These are phyloP conservation scores for Trichoderma erinaceum DNA, from an alignment of 495 filamentous ascomycete species.

Conservation along the genomic window DNA sequence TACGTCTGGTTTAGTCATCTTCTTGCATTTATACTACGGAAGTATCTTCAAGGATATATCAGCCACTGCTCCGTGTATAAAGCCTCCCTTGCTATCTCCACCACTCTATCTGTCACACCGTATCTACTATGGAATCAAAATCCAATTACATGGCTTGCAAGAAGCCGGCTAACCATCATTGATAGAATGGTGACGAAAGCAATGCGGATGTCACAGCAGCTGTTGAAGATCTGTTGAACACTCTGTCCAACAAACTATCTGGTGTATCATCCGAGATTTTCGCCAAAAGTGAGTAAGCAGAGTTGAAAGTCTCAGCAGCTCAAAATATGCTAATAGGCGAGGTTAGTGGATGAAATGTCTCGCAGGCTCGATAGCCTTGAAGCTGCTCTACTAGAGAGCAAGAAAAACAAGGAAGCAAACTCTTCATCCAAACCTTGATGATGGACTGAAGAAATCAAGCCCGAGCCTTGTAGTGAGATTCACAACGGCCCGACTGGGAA, in stretches of 20 bases:
- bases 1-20: background rate
- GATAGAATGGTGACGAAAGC: slow-evolving; percentile 20
- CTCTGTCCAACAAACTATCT: slow-evolving; percentile 76
- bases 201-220: slow-evolving; percentile 62
- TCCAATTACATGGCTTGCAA: background rate
- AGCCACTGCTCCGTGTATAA: background rate
- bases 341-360: slow-evolving; percentile 90
- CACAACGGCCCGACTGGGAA: background rate
- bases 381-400: slow-evolving; percentile 54
- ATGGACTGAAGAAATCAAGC: background rate
- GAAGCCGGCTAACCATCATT: background rate
- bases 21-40: background rate
- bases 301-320: background rate
- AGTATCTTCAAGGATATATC: too few relatives aligned
- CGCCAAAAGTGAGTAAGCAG: slow-evolving; percentile 62
- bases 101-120: background rate
- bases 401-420: slow-evolving; percentile 32
- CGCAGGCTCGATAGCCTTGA: slow-evolving; percentile 83
- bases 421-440: slow-evolving; percentile 25
- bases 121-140: background rate
- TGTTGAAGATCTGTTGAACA: slow-evolving; percentile 79
- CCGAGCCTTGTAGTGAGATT: background rate
- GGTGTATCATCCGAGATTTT: slow-evolving; percentile 78
- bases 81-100: background rate
- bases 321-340: slow-evolving; percentile 11